phyloP scores from a whole-genome alignment of 371 early-diverging fungal species.

The Cokeromyces recurvatus region DNA sequence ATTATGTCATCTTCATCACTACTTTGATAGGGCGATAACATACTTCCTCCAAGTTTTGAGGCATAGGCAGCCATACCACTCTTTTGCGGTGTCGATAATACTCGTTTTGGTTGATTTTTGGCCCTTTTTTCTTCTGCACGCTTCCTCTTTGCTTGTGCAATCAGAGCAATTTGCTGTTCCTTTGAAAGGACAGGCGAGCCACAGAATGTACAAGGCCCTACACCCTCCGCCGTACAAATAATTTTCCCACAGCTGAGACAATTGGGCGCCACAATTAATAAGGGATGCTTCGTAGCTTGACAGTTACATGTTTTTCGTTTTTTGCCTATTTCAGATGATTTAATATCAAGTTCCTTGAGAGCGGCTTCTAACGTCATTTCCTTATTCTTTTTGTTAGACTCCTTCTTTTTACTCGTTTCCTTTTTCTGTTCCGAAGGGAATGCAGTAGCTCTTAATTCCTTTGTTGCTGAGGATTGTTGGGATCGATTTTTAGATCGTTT shows the following conservation, averaged over 20 bases:
- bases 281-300: constrained; percentile 71
- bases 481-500: constrained; percentile 15
- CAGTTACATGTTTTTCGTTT: constrained; percentile 41
- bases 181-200: constrained; percentile 67
- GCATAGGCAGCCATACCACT: constrained; percentile 32
- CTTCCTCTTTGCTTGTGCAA: constrained; percentile 42
- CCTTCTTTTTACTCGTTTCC: constrained; percentile 10
- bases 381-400: constrained; percentile 31
- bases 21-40: constrained; percentile 7
- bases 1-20: constrained; percentile 33
- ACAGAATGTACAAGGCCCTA: constrained; percentile 85
- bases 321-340: constrained; percentile 22
- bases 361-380: constrained; percentile 47
- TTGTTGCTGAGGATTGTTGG: background rate
- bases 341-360: constrained; percentile 40
- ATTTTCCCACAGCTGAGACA: constrained; percentile 89
- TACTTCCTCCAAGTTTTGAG: constrained; percentile 26
- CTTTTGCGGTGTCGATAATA: constrained; percentile 7
- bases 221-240: constrained; percentile 77
- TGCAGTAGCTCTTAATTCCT: constrained; percentile 10
- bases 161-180: constrained; percentile 60
- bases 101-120: constrained; percentile 15
- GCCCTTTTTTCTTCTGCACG: constrained; percentile 27
- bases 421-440: constrained; percentile 15
- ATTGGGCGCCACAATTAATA: constrained; percentile 75